Base-by-base conservation (phyloP, 345 rosid species). In the Anastatica hierochuntica region DNA sequence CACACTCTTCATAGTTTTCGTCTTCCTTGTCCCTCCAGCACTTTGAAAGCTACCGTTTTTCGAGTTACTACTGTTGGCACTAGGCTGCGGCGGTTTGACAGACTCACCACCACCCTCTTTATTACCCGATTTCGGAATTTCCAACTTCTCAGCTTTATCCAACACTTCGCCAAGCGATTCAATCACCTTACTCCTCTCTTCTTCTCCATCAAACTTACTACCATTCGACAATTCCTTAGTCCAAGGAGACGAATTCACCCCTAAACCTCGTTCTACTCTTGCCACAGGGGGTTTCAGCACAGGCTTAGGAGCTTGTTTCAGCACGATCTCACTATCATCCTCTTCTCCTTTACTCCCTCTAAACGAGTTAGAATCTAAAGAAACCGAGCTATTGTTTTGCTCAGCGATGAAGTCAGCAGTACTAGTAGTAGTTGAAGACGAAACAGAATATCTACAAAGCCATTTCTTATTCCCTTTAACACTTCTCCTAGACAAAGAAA, bases 121-220 rank as follows among this genome's bases (percentile, higher is more conserved):
- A 18, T 53, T 59, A 49, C 38, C 39, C 7, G 42, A 60, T 33
- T 66, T 78, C 0, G 85, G 67, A 49, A 79, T 74, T 53, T 79
- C 98, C 35, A 92, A 71, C 51, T 69, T 84, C 71, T 81, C 94
- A 36, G 88, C 98, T 76, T 84, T 81, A 72, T 83, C 95, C 71
- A 92, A 76, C 5, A 85, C 98, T 59, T 88, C 90, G 33, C 71
- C 98, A 21, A 92, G 88, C 21, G 96, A 84, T 58, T 87, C 85
- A 44, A 83, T 81, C 29, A 84, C 84, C 63, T 75, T 79, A 57
- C 68, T 77, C 73, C 87, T 83, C 68, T 82, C 85, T 31, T 68
- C 74, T 16, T 62, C 76, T 16, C 68, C 78, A 57, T 68, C 75
- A 6, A 52, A 61, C 65, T 51, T 55, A 49, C 50, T 69, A 37